These are phyloP conservation scores for Ceratocystis colombiana DNA, from an alignment of 2,329 filamentous ascomycete species.

Conservation along the genomic window DNA sequence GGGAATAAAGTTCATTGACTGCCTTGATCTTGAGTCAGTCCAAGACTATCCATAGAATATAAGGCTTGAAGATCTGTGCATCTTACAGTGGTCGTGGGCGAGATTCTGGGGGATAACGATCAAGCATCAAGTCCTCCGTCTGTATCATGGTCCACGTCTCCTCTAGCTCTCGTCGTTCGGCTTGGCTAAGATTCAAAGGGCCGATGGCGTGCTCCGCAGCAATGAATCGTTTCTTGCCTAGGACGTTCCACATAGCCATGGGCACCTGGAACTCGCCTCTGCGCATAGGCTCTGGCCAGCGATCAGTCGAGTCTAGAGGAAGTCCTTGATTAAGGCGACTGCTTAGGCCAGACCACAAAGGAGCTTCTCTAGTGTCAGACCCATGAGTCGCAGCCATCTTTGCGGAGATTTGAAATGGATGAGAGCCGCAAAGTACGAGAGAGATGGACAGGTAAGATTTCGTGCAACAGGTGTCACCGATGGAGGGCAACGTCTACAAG, in stretches of 20 bases:
- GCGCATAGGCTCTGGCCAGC: conserved; percentile 24
- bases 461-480: background rate
- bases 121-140: conserved; percentile 24
- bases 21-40: conserved; percentile 15
- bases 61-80: background rate
- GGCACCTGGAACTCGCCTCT: conserved; percentile 23
- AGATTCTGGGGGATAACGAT: conserved; percentile 25
- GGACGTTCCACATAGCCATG: conserved; percentile 24
- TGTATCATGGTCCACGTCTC: conserved; percentile 26
- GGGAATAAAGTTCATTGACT: conserved; percentile 22
- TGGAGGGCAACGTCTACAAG: background rate
- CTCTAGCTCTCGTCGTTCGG: conserved; percentile 24
- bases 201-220: conserved; percentile 23
- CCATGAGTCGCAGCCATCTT: background rate
- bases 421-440: background rate
- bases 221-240: conserved; percentile 19
- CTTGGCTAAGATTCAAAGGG: conserved; percentile 21
- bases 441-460: background rate
- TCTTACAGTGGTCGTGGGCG: conserved; percentile 24
- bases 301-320: conserved; percentile 21
- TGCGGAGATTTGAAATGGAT: background rate
- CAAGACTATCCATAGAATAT: background rate
- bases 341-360: conserved; percentile 7
- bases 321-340: conserved; percentile 19
- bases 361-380: background rate